A percentile compares a stretch with the other conserved stretches of the same genome.
phyloP scores from a whole-genome alignment of 2,329 filamentous ascomycete species.

The Nothopassalora personata region DNA sequence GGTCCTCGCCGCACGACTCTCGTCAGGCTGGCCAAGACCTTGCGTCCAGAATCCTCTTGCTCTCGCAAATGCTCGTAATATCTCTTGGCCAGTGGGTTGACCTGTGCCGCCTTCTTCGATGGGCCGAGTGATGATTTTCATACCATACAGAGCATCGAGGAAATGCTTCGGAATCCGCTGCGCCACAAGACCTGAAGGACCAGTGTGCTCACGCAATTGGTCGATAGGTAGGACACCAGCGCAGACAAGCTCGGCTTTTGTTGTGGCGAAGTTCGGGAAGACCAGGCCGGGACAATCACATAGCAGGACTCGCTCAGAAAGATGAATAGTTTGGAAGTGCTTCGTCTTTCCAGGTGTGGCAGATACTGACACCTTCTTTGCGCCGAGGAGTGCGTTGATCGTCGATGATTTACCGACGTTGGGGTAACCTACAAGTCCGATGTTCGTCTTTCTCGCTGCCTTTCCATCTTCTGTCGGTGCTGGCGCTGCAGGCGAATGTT shows the following conservation, averaged over 20 bases:
- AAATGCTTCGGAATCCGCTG: slow-evolving; percentile 81
- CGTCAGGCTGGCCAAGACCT: slow-evolving; percentile 80
- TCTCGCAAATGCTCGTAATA: slow-evolving; percentile 78
- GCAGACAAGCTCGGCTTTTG: slow-evolving; percentile 92
- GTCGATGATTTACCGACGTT: slow-evolving; percentile 99
- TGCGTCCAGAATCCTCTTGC: slow-evolving; percentile 88
- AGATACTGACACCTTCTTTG: slow-evolving; percentile 97
- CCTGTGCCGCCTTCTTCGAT: slow-evolving; percentile 91
- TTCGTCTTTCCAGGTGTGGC: slow-evolving; percentile 98
- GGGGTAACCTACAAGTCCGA: slow-evolving; percentile 93
- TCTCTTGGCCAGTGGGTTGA: slow-evolving; percentile 73
- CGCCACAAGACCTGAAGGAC: slow-evolving; percentile 76
- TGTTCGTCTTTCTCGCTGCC: slow-evolving; percentile 65
- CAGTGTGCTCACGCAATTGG: slow-evolving; percentile 87
- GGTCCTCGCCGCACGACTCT: slow-evolving; percentile 82
- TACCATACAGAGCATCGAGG: slow-evolving; percentile 88
- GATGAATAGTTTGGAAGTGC: slow-evolving; percentile 96
- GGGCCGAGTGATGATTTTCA: slow-evolving; percentile 75
- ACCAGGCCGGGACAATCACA: slow-evolving; percentile 99
- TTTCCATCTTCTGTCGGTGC: slow-evolving; percentile 41
- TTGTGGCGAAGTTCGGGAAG: slow-evolving; percentile 95
- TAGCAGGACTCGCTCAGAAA: slow-evolving; percentile 81
- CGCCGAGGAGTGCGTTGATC: slow-evolving; percentile 96
- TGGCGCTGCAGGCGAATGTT: slow-evolving; percentile 59
- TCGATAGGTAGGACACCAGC: slow-evolving; percentile 95